Evolutionary conservation across 2,329 filamentous ascomycete genomes (phyloP), one percentile per base, ranked within the genome.

Genomic region (Aspergillus hiratsukae): DNA sequence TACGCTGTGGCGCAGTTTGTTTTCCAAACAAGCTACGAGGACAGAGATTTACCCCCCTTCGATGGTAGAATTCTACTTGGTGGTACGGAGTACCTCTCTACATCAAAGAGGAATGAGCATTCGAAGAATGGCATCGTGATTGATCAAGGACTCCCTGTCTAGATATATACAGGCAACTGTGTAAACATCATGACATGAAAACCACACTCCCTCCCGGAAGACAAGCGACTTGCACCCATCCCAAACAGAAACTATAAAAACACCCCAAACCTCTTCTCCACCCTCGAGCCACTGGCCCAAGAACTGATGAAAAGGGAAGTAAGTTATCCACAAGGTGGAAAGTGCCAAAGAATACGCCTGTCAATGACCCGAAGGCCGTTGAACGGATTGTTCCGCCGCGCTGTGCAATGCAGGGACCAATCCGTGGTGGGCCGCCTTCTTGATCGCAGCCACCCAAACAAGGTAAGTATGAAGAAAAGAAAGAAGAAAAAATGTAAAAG

Each of bases 401-500:
- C 65, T 81, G 80, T 82, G 80, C 80, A 82, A 82, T 82, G 80
- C 76, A 81, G 80, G 78, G 75, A 75, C 78, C 73, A 71, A 71
- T 72, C 68, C 68, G 73, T 76, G 72, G 74, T 73, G 67, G 66
- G 66, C 70, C 73, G 71, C 70, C 70, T 76, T 76, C 62, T 66
- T 78, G 76, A 78, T 74, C 76, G 71, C 73, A 69, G 71, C 67
- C 71, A 75, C 74, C 72, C 72, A 75, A 74, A 78, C 76, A 78
- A 78, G 76, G 75, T 77, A 78, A 78, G 76, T 78, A 78, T 78
- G 76, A 78, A 75, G 75, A 78, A 73, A 68, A 72, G 68, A 77
- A 74, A 65, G 69, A 70, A 68, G 66, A 67, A 66, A 66, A 64
- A 62, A 56, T 51, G 0, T 17, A 66, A 73, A 70, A 58, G 35